Base-by-base conservation (phyloP, 225 moss, liverwort and hornwort genomes). In the Polytrichum formosum region DNA sequence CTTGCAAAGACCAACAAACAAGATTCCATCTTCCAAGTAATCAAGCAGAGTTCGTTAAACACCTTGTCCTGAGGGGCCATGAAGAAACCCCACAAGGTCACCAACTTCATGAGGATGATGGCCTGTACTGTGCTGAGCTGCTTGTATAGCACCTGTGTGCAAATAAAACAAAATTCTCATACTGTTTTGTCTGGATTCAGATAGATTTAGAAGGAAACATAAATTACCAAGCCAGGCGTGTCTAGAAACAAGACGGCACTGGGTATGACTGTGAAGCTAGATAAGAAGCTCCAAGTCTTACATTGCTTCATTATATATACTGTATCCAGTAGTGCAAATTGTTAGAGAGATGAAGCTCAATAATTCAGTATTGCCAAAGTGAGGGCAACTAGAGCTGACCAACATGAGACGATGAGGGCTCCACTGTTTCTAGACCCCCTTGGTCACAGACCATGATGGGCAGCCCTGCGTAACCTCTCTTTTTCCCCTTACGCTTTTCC, bases 331-430 rank as follows among this genome's bases (percentile, higher is more conserved):
- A 35, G 35, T 10, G 35, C 9, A 35, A 9, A 0, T 35, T 9
- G 2, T 35, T 35, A 35, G 35, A 35, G 9, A 35, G 9, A 35
- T 35, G 9, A 35, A 33, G 33, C 33, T 33, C 1, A 33, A 33
- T 8, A 33, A 33, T 8, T 7, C 33, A 33, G 33, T 26, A 26
- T 26, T 26, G 26, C 26, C 26, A 33, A 20, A 56, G 18, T 21
- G 56, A 56, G 56, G 19, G 29, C 26, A 28, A 26, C 13, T 6
- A 28, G 37, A 64, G 67, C 85, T 72, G 76, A 85, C 85, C 85
- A 73, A 82, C 82, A 67, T 82, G 82, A 82, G 85, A 85, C 5
- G 85, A 79, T 29, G 85, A 82, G 55, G 76, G 85, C 77, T 85
- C 82, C 63, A 82, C 85, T 21, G 82, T 33, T 61, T 85, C 85